Evolutionary conservation across 148 eudicot species (phyloP), one percentile per base, ranked within the genome.

Genomic region (Vaccinium vitisidaea): DNA sequence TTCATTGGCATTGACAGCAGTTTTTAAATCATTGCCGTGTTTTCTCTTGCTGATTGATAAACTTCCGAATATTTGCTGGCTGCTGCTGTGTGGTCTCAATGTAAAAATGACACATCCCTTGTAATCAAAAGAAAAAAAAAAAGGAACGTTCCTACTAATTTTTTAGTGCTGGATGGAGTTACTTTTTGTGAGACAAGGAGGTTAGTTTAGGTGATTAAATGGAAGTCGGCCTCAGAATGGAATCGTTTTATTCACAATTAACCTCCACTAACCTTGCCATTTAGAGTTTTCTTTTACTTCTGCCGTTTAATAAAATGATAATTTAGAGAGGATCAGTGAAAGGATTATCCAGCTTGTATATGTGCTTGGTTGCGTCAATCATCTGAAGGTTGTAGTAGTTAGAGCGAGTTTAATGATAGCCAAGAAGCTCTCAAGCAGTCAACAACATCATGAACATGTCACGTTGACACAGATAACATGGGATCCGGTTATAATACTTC

Each of bases 31-130:
- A 55, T 4, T 5, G 36, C 39, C 2, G 0, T 27, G 3, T 84
- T 80, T 48, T 27, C 55, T 19, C 65, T 32, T 52, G 27, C 23
- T 46, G 13, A 6, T 80, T 70, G 16, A 50, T 55, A 74, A 19
- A 23, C 63, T 80, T 52, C 50, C 43, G 83, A n/a, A 25, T 59
- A 39, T 65, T 67, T 81, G 55, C 55, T 81, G 71, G 56, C 80
- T 39, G 56, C 59, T 54, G 77, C 56, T 73, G 39, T 63, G 5
- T 30, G 48, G 65, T 63, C 67, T 61, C 32, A 77, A 77, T 78
- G 53, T 77, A 58, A 19, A 50, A 50, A 50, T 50, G 10, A 50
- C 11, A 10, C 53, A 0, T 50, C 11, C 53, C 53, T 10, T 9
- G 53, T 8, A 50, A 50, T 50, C 11, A 8, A 50, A 50, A 50